Base-by-base conservation (phyloP, 2,329 filamentous ascomycete genomes). In the Colletotrichum spaethianum region DNA sequence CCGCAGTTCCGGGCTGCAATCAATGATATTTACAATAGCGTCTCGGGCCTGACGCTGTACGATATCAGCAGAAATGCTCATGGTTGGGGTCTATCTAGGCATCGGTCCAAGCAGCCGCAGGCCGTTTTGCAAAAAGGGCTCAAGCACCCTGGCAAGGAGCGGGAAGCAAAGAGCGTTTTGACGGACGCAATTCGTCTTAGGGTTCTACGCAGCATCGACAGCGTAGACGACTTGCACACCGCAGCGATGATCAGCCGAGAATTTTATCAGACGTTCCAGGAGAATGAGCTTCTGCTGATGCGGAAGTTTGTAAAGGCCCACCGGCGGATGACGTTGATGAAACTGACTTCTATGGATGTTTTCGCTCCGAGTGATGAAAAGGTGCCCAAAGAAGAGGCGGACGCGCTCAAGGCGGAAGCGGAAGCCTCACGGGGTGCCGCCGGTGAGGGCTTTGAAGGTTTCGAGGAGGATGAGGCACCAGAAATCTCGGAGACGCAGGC, bases 11-110 rank as follows among this genome's bases (percentile, higher is more conserved):
- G 86, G 11, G 79, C 80, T 5, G 83, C 85, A 8, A 79, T 89
- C 12, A 84, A 81, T 33, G 86, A 89, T 69, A 84, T 89, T 2
- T 87, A 84, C 68, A 87, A 87, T 64, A 88, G 86, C 65, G 81
- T 89, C 3, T 77, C 79, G 8, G 87, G 87, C 0, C 72, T 89
- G 5, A 88, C 86, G 2, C 79, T 89, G 0, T 79, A 82, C 56
- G 86, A 89, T 38, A 82, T 88, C 0, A 86, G 83, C 20, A 86
- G 86, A 0, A 82, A 81, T 74, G 81, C 82, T 48, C 84, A 86
- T 40, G 87, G 86, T 6, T 89, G 86, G 87, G 86, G 81, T 0
- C 71, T 88, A 2, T 86, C 84, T 2, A 84, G 83, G 74, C 78
- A 84, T 63, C 75, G 75, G 46, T 77, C 78, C 44, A 64, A 76